Evolutionary conservation across 768 basidiomycete genomes (phyloP).

Genomic region (Boletus reticulatus): DNA sequence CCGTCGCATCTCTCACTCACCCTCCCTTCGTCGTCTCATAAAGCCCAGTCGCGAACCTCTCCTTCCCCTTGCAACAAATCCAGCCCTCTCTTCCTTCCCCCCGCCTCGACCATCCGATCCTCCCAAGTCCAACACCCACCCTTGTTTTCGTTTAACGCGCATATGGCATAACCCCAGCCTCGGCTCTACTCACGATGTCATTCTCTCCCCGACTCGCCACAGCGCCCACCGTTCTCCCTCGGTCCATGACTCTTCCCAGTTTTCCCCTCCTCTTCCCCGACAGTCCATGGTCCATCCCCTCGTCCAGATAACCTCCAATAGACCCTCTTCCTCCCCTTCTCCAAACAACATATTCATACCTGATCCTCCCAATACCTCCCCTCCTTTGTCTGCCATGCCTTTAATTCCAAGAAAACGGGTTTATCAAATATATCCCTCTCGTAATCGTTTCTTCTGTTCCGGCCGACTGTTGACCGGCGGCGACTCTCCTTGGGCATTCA

Average conservation of each 20-base stretch:
- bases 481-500: slow-evolving; percentile 81
- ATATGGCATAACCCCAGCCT: slow-evolving; percentile 52
- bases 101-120: background rate
- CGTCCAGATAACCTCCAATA: slow-evolving; percentile 24
- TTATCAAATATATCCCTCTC: slow-evolving; percentile 65
- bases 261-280: slow-evolving; percentile 6
- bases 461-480: slow-evolving; percentile 82
- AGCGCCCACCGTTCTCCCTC: slow-evolving; percentile 10
- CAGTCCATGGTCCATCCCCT: slow-evolving; percentile 23
- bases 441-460: slow-evolving; percentile 71
- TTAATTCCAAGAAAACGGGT: slow-evolving; percentile 41
- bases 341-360: slow-evolving; percentile 29
- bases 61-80: slow-evolving; percentile 44
- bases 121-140: background rate
- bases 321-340: slow-evolving; percentile 26
- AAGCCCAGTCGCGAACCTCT: slow-evolving; percentile 76
- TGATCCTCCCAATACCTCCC: slow-evolving; percentile 29
- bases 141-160: slow-evolving; percentile 50
- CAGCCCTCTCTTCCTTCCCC: background rate
- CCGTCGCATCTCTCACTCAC: slow-evolving; percentile 24
- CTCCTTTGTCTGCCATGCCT: slow-evolving; percentile 37
- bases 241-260: slow-evolving; percentile 5
- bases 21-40: slow-evolving; percentile 27
- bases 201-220: background rate
- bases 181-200: slow-evolving; percentile 43